Evolutionary conservation across 192 early-diverging fungal species (phyloP).

Genomic region (Coemansia sp.): DNA sequence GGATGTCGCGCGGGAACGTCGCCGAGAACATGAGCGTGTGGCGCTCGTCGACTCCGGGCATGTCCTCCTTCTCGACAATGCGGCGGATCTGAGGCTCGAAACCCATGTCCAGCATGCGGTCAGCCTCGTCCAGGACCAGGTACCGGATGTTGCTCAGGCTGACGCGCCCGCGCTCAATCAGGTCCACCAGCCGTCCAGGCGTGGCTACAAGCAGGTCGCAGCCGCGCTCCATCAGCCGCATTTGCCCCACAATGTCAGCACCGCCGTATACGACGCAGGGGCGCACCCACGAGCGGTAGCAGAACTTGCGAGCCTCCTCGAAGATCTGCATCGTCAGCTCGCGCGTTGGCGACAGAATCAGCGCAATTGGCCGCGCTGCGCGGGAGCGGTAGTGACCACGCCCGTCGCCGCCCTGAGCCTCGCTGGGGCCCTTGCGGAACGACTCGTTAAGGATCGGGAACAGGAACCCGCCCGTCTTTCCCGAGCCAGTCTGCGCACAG

Average conservation of each 20-base stretch:
- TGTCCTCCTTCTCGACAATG: constrained; percentile 80
- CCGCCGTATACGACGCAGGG: constrained; percentile 96
- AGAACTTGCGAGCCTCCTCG: constrained; percentile 71
- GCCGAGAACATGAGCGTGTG: constrained; percentile 98
- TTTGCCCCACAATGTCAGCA: constrained; percentile 84
- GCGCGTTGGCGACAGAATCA: constrained; percentile 76
- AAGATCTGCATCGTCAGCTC: constrained; percentile 74
- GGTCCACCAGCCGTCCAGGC: constrained; percentile 89
- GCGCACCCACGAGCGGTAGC: constrained; percentile 87
- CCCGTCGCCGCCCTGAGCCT: constrained; percentile 45
- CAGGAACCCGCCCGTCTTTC: constrained; percentile 96
- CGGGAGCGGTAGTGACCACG: constrained; percentile 61
- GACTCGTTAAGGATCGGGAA: constrained; percentile 93
- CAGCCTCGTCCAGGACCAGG: constrained; percentile 81
- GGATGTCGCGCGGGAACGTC: constrained; percentile 94
- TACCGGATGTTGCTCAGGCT: constrained; percentile 73
- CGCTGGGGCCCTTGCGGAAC: constrained; percentile 79
- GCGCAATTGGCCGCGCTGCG: constrained; percentile 58
- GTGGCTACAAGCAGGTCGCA: constrained; percentile 94
- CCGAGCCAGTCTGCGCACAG: constrained; percentile 95
- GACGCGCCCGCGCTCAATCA: constrained; percentile 79
- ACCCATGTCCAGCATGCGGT: constrained; percentile 97
- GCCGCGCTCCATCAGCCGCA: constrained; percentile 86
- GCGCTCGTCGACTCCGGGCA: constrained; percentile 66
- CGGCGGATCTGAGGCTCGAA: constrained; percentile 91